phyloP scores from a whole-genome alignment of 2,329 filamentous ascomycete species.

The Scytalidium sp. region DNA sequence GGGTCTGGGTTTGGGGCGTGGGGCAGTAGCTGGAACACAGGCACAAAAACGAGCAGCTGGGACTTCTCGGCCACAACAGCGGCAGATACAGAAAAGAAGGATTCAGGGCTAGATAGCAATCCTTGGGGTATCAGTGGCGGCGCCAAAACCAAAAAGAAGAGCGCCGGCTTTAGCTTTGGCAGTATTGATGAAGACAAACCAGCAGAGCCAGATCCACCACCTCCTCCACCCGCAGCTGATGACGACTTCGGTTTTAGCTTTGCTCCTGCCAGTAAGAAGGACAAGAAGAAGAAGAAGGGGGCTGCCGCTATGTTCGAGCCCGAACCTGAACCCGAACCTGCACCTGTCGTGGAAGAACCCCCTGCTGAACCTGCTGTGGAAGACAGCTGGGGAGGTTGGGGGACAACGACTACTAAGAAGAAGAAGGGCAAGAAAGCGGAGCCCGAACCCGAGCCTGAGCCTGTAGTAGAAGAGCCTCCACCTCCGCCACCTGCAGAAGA shows the following conservation, averaged over 20 bases:
- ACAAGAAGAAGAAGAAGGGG: slow-evolving; percentile 43
- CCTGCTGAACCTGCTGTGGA: slow-evolving; percentile 30
- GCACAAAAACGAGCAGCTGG: slow-evolving; percentile 34
- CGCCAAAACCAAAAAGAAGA: slow-evolving; percentile 52
- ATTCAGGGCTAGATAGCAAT: slow-evolving; percentile 40
- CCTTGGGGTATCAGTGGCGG: slow-evolving; percentile 45
- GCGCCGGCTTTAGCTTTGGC: slow-evolving; percentile 45
- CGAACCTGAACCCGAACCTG: slow-evolving; percentile 19
- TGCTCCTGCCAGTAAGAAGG: slow-evolving; percentile 34
- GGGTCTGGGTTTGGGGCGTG: slow-evolving; percentile 50
- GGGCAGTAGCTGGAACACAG: slow-evolving; percentile 59
- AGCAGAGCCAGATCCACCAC: slow-evolving; percentile 18
- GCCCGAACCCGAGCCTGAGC: slow-evolving; percentile 24
- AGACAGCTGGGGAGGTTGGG: slow-evolving; percentile 49
- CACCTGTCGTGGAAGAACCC: slow-evolving; percentile 18
- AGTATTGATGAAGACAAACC: slow-evolving; percentile 37
- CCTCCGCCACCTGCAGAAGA: slow-evolving; percentile 32
- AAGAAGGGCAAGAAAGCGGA: slow-evolving; percentile 29
- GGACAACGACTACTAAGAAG: slow-evolving; percentile 48
- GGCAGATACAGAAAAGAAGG: slow-evolving; percentile 39
- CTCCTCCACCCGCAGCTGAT: slow-evolving; percentile 24
- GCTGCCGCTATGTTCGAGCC: slow-evolving; percentile 19
- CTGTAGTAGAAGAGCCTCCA: slow-evolving; percentile 6
- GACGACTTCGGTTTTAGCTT: slow-evolving; percentile 34
- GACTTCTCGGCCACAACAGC: slow-evolving; percentile 38